A percentile compares a stretch with the other conserved stretches of the same genome.
phyloP scores from a whole-genome alignment of 768 basidiomycete genomes.

The Scleroderma bovista region DNA sequence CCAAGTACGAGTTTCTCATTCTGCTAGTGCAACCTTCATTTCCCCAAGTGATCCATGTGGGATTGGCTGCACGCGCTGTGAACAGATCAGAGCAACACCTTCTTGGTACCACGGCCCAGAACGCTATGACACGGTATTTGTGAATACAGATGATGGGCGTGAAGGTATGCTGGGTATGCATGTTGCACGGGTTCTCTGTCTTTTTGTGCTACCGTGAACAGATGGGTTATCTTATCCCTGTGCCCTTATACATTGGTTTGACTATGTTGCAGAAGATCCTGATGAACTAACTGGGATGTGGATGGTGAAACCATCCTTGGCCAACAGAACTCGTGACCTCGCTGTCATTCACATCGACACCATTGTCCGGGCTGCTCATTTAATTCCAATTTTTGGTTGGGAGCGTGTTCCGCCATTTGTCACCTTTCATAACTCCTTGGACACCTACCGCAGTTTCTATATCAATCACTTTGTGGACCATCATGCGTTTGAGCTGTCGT shows the following conservation, averaged over 20 bases:
- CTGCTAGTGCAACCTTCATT: background rate
- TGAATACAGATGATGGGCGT: conserved; percentile 10
- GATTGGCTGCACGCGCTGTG: conserved; percentile 19
- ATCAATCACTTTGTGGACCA: conserved; percentile 31
- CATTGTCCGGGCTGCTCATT: conserved; percentile 11
- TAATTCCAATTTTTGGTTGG: conserved; percentile 13
- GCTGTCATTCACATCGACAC: conserved; percentile 11
- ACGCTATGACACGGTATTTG: conserved; percentile 27
- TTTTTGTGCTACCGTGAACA: conserved; percentile 10
- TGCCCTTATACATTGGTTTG: conserved; percentile 19
- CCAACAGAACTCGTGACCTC: background rate
- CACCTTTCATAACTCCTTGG: conserved; percentile 14
- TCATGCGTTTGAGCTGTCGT: conserved; percentile 15
- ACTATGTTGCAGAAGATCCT: conserved; percentile 4
- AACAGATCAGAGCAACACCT: conserved; percentile 25
- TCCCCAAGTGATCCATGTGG: conserved; percentile 1
- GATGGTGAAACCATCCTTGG: conserved; percentile 11
- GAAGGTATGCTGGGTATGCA: conserved; percentile 22
- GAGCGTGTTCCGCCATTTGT: conserved; percentile 16
- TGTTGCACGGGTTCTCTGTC: conserved; percentile 19
- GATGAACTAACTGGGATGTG: conserved; percentile 18
- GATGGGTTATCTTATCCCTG: conserved; percentile 13
- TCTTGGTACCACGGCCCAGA: conserved; percentile 24
- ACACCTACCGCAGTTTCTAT: conserved; percentile 23
- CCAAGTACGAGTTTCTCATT: background rate